Evolutionary conservation across 805 yeast species (phyloP).

Genomic region (Gaillardinia entomophila): DNA sequence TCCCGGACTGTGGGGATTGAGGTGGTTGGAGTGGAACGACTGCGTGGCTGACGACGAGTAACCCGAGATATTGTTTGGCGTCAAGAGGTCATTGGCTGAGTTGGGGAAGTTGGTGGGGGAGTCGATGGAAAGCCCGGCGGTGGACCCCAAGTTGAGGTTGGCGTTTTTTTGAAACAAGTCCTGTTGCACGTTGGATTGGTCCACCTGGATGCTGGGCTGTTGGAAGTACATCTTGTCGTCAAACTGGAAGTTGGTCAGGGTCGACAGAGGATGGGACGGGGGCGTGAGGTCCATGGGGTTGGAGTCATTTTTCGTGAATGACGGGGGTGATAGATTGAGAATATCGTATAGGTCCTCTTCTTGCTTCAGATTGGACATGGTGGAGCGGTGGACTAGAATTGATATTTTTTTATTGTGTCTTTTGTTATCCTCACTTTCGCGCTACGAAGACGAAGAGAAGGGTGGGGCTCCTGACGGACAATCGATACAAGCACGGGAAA

Average conservation of each 20-base stretch:
- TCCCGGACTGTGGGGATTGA: constrained; percentile 16
- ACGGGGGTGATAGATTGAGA: constrained; percentile 25
- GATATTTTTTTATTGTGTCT: too few species aligned
- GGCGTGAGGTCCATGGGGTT: neutral
- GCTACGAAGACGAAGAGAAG: too few species aligned
- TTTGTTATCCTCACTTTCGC: too few species aligned
- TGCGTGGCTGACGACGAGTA: constrained; percentile 6
- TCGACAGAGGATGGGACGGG: neutral
- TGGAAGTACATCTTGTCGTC: neutral
- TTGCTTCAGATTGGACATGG: neutral
- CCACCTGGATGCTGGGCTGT: neutral
- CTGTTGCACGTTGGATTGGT: too few species aligned
- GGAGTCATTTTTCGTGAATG: neutral
- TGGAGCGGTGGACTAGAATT: too few species aligned
- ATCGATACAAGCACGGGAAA: too few species aligned
- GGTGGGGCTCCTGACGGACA: too few species aligned
- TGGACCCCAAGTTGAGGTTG: constrained; percentile 5
- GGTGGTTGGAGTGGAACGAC: constrained; percentile 7
- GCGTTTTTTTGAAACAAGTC: constrained; percentile 4
- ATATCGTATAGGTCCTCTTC: constrained; percentile 26
- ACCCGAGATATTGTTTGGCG: constrained; percentile 8
- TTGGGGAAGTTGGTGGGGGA: constrained; percentile 7
- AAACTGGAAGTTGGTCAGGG: neutral
- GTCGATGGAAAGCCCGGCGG: constrained; percentile 4
- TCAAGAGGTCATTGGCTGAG: constrained; percentile 10